Percentiles rank a stretch among this genome's conserved stretches.
Evolutionary conservation across 306 rosid genomes (phyloP).

Genomic region (Rosa persica): DNA sequence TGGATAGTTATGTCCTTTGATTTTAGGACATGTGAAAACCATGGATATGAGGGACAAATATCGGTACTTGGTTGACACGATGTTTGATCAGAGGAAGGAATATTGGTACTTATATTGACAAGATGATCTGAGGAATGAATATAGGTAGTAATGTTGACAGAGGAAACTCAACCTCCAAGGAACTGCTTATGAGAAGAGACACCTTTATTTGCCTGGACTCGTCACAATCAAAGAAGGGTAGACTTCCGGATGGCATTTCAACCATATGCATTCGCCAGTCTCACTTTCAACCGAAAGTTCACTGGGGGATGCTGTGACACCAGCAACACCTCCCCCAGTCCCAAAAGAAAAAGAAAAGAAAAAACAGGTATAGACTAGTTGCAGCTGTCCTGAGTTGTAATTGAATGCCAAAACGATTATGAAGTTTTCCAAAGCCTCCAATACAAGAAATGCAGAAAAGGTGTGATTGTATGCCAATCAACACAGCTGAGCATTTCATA

Average conservation of each 20-base stretch:
- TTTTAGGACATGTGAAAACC: background rate
- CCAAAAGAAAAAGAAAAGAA: background rate
- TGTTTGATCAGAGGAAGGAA: background rate
- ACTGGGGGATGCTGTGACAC: background rate
- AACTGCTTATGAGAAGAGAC: conserved; percentile 16
- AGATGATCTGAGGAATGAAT: background rate
- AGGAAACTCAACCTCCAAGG: conserved; percentile 23
- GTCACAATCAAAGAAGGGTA: background rate
- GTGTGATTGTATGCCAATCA: background rate
- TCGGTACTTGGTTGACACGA: background rate
- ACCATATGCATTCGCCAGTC: background rate
- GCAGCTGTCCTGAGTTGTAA: background rate
- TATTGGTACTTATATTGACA: background rate
- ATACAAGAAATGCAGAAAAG: conserved; percentile 23
- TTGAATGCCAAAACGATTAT: background rate
- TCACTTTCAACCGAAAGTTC: background rate
- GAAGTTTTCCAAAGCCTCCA: conserved; percentile 6
- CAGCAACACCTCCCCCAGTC: background rate
- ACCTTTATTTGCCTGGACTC: background rate
- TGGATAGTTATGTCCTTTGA: background rate
- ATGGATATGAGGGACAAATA: background rate
- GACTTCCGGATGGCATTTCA: background rate
- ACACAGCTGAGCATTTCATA: background rate
- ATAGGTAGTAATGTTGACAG: conserved; percentile 23
- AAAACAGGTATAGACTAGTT: background rate